phyloP scores from a whole-genome alignment of 2,329 filamentous ascomycete genomes.

The Teratosphaeria gauchensis region DNA sequence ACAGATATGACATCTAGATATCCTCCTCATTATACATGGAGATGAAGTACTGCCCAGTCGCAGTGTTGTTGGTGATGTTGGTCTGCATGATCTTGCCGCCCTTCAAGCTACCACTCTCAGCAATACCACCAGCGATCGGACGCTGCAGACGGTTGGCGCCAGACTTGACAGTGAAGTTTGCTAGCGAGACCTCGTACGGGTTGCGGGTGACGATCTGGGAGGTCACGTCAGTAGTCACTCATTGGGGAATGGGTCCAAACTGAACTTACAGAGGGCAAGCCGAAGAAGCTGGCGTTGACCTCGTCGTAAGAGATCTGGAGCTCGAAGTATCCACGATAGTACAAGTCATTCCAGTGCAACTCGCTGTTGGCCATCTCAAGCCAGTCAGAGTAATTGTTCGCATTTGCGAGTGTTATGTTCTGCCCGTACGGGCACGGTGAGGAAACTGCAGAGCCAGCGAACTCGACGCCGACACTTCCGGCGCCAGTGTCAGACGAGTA shows the following conservation, averaged over 20 bases:
- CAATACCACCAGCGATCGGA: conserved; percentile 39
- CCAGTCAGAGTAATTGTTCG: conserved; percentile 38
- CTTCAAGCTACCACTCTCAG: conserved; percentile 49
- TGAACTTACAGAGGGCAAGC: conserved; percentile 40
- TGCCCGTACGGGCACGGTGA: conserved; percentile 51
- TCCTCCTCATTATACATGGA: conserved; percentile 12
- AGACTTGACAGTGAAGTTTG: conserved; percentile 58
- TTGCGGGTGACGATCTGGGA: conserved; percentile 45
- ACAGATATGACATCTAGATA: background rate
- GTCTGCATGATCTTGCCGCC: conserved; percentile 32
- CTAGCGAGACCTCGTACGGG: conserved; percentile 54
- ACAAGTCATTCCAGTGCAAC: conserved; percentile 63
- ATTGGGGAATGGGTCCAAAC: no score
- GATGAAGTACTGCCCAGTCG: conserved; percentile 21
- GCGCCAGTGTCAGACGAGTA: conserved; percentile 32
- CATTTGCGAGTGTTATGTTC: conserved; percentile 45
- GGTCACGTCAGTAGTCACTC: no score
- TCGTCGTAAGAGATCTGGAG: conserved; percentile 48
- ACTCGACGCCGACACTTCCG: conserved; percentile 38
- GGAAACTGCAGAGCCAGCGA: conserved; percentile 57
- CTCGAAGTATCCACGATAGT: conserved; percentile 66
- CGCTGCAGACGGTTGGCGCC: conserved; percentile 51
- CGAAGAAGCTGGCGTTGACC: conserved; percentile 57
- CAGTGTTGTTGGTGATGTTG: conserved; percentile 28
- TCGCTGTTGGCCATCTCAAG: conserved; percentile 47